Percentiles rank a stretch among this genome's conserved stretches.
Conservation (phyloP, 495 filamentous ascomycete species). For the Margaritispora aquatica region DNA sequence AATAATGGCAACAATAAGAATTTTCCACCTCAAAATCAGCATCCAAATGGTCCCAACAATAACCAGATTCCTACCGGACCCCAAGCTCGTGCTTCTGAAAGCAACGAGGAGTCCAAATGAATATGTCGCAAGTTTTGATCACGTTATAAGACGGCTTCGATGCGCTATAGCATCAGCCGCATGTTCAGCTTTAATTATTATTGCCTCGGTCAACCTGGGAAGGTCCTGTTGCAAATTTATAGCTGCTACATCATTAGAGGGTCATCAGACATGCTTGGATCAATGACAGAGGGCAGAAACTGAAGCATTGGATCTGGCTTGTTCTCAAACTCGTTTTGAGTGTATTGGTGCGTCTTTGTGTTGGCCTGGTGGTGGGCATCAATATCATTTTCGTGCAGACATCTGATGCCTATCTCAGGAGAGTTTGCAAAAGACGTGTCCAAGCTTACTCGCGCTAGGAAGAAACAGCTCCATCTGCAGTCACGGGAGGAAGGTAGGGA, state of each 20-base stretch:
- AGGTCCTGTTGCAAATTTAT: slow-evolving; percentile 22
- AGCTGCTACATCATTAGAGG: slow-evolving; percentile 14
- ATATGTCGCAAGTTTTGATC: not conserved
- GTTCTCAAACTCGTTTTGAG: slow-evolving; percentile 7
- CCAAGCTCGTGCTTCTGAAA: slow-evolving; percentile 37
- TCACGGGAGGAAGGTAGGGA: slow-evolving; percentile 24
- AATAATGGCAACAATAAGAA: slow-evolving; percentile 39
- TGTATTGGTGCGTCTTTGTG: slow-evolving; percentile 17
- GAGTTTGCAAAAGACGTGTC: slow-evolving; percentile 12
- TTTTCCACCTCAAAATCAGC: slow-evolving; percentile 44
- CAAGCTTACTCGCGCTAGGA: slow-evolving; percentile 11
- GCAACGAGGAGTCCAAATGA: slow-evolving; percentile 54
- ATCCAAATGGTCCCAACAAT: slow-evolving; percentile 42
- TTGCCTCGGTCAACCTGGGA: slow-evolving; percentile 7
- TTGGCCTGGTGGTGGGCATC: slow-evolving; percentile 18
- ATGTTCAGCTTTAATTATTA: slow-evolving; percentile 15
- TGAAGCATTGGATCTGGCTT: slow-evolving; percentile 14
- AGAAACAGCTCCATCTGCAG: slow-evolving; percentile 22
- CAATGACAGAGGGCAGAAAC: slow-evolving; percentile 5
- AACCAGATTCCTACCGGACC: slow-evolving; percentile 36
- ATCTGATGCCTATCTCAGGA: slow-evolving; percentile 19
- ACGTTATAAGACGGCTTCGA: slow-evolving; percentile 16
- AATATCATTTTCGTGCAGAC: slow-evolving; percentile 8
- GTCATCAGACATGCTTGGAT: slow-evolving; percentile 19
- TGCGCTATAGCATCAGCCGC: slow-evolving; percentile 20